A percentile compares a stretch with the other conserved stretches of the same genome.
These are phyloP conservation scores for Aspergillus carlsbadensis DNA, from an alignment of 495 filamentous ascomycete species.

Conservation along the genomic window DNA sequence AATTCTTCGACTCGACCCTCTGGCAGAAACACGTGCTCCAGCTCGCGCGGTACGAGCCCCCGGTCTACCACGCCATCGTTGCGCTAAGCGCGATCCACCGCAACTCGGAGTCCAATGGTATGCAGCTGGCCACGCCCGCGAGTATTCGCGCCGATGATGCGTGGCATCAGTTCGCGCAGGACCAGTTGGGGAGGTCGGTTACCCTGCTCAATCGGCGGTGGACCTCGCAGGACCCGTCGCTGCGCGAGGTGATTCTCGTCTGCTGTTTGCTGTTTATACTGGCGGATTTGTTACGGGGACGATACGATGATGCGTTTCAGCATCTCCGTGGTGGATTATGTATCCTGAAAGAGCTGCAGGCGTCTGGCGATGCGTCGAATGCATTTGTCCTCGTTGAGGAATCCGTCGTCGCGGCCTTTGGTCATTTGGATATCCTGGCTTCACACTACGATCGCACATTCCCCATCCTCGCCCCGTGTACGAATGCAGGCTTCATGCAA, in stretches of 20 bases:
- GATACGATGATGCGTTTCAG: neutral
- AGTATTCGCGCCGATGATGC: neutral
- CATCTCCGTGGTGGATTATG: slow-evolving; percentile 3
- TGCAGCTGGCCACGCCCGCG: neutral
- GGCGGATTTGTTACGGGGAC: neutral
- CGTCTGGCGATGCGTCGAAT: neutral
- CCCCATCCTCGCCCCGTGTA: no score
- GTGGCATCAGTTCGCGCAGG: neutral
- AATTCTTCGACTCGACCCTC: neutral
- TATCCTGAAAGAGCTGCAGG: neutral
- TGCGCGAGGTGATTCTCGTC: neutral
- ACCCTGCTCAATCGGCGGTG: neutral
- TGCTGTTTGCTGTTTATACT: slow-evolving; percentile 9
- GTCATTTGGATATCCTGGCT: no score
- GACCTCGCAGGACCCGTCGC: neutral
- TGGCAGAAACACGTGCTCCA: neutral
- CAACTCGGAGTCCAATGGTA: neutral
- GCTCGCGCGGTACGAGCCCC: neutral
- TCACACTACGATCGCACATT: no score
- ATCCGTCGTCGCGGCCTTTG: no score
- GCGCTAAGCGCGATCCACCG: neutral
- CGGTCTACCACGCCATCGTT: neutral
- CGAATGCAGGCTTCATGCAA: no score
- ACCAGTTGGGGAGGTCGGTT: neutral
- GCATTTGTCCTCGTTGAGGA: no score